A percentile compares a stretch with the other conserved stretches of the same genome.
These are phyloP conservation scores for Biscutella laevigata DNA, from an alignment of 441 rosid species.

Conservation along the genomic window DNA sequence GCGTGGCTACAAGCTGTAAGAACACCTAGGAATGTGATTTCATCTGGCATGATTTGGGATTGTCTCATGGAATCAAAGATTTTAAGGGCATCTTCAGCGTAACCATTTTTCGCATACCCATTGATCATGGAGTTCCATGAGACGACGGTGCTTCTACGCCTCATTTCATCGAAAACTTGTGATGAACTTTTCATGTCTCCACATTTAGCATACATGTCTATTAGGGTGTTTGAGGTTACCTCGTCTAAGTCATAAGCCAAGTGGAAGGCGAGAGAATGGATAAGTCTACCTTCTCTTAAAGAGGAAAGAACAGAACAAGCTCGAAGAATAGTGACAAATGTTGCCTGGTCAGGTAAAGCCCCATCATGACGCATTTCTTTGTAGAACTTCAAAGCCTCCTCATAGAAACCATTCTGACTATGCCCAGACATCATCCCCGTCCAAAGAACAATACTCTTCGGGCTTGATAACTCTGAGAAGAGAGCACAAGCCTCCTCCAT, in stretches of 20 bases:
- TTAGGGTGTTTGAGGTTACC: conserved; percentile 56
- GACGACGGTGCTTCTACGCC: conserved; percentile 38
- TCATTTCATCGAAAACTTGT: conserved; percentile 58
- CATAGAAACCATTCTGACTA: conserved; percentile 53
- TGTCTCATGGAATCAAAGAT: conserved; percentile 54
- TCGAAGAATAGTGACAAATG: conserved; percentile 73
- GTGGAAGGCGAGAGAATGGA: conserved; percentile 62
- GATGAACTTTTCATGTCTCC: conserved; percentile 61
- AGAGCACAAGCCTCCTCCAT: conserved; percentile 46
- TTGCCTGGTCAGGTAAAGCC: conserved; percentile 73
- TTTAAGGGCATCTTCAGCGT: conserved; percentile 65
- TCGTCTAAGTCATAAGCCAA: conserved; percentile 63
- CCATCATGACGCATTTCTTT: conserved; percentile 49
- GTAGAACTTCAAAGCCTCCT: conserved; percentile 58
- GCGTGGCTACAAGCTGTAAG: conserved; percentile 95
- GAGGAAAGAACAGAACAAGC: conserved; percentile 66
- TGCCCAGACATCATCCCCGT: conserved; percentile 80
- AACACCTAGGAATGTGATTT: conserved; percentile 80
- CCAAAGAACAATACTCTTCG: conserved; percentile 58
- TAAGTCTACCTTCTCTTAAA: conserved; percentile 47
- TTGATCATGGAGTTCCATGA: conserved; percentile 90
- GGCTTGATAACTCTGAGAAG: conserved; percentile 51
- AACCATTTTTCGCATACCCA: conserved; percentile 83
- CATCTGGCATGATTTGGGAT: conserved; percentile 52
- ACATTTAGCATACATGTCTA: conserved; percentile 95